These are phyloP conservation scores for Apiospora kogelbergensis DNA, from an alignment of 2,329 filamentous ascomycete genomes.

Conservation along the genomic window DNA sequence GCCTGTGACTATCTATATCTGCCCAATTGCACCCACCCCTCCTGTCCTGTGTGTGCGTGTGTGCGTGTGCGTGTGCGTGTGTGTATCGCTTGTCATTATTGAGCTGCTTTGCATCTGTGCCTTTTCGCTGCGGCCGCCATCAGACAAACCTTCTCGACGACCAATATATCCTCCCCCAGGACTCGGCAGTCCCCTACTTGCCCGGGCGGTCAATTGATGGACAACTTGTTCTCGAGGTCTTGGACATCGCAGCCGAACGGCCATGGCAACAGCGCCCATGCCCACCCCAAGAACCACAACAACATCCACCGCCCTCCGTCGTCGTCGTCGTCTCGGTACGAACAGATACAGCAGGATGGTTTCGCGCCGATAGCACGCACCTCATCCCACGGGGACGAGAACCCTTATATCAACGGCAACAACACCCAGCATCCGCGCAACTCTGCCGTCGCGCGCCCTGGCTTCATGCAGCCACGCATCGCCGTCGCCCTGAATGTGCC, in stretches of 20 bases:
- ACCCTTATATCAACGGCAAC: neutral
- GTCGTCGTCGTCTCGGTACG: neutral
- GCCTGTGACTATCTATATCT: neutral
- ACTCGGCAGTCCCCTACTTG: constrained; percentile 6
- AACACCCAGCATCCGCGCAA: constrained; percentile 10
- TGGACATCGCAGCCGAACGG: constrained; percentile 5
- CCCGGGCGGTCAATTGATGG: constrained; percentile 13
- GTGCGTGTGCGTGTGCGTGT: no score
- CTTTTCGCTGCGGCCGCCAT: constrained; percentile 8
- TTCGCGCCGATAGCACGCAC: neutral
- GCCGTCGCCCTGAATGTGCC: constrained; percentile 76
- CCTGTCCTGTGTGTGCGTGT: neutral
- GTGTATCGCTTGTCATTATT: neutral
- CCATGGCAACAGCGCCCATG: neutral
- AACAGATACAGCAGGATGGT: neutral
- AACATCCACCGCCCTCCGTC: neutral
- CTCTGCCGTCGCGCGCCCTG: constrained; percentile 25
- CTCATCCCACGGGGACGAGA: neutral
- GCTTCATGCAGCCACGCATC: constrained; percentile 71
- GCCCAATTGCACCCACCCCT: neutral
- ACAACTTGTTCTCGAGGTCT: constrained; percentile 1
- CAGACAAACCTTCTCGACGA: neutral
- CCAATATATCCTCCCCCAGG: neutral
- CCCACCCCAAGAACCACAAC: neutral
- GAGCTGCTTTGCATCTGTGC: neutral